Evolutionary conservation across 139 green algal genomes (phyloP).

Genomic region (Nannochloris sp.): DNA sequence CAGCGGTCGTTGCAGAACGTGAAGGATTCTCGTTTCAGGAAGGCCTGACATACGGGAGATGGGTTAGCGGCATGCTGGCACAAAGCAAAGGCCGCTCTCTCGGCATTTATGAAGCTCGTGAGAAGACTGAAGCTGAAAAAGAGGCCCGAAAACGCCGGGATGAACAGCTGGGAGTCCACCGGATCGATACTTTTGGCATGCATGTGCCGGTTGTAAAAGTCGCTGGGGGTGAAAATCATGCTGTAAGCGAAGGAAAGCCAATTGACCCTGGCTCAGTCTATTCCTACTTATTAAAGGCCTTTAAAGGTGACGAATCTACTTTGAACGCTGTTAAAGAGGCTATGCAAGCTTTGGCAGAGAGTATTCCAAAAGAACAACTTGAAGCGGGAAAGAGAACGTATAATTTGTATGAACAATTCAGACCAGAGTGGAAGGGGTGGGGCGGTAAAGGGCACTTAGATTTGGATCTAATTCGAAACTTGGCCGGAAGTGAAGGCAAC

Average conservation of each 20-base stretch:
- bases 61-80: constrained; percentile 23
- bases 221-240: background rate
- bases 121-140: constrained; percentile 9
- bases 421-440: constrained; percentile 24
- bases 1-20: constrained; percentile 24
- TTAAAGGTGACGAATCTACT: background rate
- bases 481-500: too few relatives aligned
- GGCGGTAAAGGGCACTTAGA: constrained; percentile 17
- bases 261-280: constrained; percentile 15
- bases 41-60: constrained; percentile 32
- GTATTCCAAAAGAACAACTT: constrained; percentile 10
- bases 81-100: constrained; percentile 31
- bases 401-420: constrained; percentile 33
- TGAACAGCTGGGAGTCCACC: constrained; percentile 8
- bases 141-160: constrained; percentile 1
- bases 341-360: constrained; percentile 15
- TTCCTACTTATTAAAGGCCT: constrained; percentile 24
- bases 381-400: constrained; percentile 14
- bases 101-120: constrained; percentile 26
- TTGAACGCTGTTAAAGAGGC: constrained; percentile 7
- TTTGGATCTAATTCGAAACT: constrained; percentile 13
- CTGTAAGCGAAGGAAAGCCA: constrained; percentile 4
- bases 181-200: constrained; percentile 34
- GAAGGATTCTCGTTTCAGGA: constrained; percentile 27
- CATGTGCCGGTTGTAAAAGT: background rate